These are phyloP conservation scores for Maudiozyma turicensis DNA, from an alignment of 805 yeast genomes.

Conservation along the genomic window DNA sequence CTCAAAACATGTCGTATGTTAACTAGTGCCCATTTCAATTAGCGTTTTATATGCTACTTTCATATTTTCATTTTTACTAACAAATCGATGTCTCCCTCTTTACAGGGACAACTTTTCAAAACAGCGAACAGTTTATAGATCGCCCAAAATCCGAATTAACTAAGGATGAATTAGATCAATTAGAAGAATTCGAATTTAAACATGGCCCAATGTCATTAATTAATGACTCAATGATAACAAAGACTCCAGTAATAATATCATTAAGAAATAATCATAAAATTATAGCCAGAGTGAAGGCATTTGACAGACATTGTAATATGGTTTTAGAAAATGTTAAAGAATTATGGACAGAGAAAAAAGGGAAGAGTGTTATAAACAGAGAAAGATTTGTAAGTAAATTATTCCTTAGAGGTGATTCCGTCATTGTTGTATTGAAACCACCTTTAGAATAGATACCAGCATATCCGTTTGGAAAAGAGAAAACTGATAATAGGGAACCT, in stretches of 20 bases:
- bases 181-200: slow-evolving; percentile 82
- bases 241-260: slow-evolving; percentile 74
- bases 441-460: slow-evolving; percentile 18
- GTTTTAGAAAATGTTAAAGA: slow-evolving; percentile 88
- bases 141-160: slow-evolving; percentile 74
- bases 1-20: slow-evolving; percentile 7
- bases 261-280: slow-evolving; percentile 90
- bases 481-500: neutral
- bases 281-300: slow-evolving; percentile 83
- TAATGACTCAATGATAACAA: slow-evolving; percentile 69
- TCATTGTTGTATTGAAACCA: slow-evolving; percentile 65
- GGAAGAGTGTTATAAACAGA: slow-evolving; percentile 46
- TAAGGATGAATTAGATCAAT: slow-evolving; percentile 63
- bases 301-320: slow-evolving; percentile 93
- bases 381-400: slow-evolving; percentile 82
- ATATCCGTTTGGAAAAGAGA: neutral
- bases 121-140: slow-evolving; percentile 56
- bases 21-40: too few species aligned
- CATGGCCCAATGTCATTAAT: slow-evolving; percentile 87
- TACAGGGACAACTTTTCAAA: neutral
- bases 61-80: slow-evolving; percentile 5
- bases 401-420: slow-evolving; percentile 93
- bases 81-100: neutral
- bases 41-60: neutral
- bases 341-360: slow-evolving; percentile 61